Evolutionary conservation across 345 rosid species (phyloP).

Genomic region (Cardamine chenopodiifolia): DNA sequence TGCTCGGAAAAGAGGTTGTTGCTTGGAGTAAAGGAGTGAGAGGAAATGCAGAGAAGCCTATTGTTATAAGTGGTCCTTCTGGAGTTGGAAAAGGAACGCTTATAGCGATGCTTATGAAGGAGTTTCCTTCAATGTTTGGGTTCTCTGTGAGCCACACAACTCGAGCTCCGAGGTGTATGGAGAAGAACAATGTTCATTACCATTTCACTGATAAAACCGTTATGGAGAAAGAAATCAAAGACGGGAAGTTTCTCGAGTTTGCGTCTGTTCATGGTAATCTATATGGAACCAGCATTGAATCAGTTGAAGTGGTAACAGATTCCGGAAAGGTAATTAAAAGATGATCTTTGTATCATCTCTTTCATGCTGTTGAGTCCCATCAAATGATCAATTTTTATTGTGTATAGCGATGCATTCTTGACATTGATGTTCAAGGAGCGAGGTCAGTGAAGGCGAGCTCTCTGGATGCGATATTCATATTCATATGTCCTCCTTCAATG

Average conservation of each 20-base stretch:
- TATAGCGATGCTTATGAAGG: conserved; percentile 74
- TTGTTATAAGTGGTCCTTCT: conserved; percentile 94
- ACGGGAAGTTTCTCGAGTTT: conserved; percentile 89
- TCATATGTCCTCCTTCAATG: conserved; percentile 89
- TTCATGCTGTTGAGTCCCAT: background rate
- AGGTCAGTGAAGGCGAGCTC: conserved; percentile 71
- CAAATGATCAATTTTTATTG: background rate
- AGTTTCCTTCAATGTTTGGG: conserved; percentile 88
- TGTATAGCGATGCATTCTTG: conserved; percentile 91
- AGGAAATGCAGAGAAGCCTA: conserved; percentile 73
- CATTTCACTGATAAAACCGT: conserved; percentile 72
- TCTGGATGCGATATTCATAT: conserved; percentile 80
- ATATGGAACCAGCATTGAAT: conserved; percentile 94
- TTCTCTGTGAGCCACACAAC: conserved; percentile 98
- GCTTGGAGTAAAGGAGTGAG: conserved; percentile 92
- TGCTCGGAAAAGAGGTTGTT: conserved; percentile 66
- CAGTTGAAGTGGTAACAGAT: conserved; percentile 87
- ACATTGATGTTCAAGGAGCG: conserved; percentile 98
- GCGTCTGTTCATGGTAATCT: conserved; percentile 91
- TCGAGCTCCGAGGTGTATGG: conserved; percentile 73
- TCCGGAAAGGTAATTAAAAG: conserved; percentile 69
- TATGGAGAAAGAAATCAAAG: conserved; percentile 82
- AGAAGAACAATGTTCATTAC: conserved; percentile 70
- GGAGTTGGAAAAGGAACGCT: conserved; percentile 97
- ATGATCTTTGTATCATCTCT: conserved; percentile 2